Percentiles rank a stretch among this genome's conserved stretches.
Conservation (phyloP, 352 stramenopile species). For the Globisporangium irregulare region DNA sequence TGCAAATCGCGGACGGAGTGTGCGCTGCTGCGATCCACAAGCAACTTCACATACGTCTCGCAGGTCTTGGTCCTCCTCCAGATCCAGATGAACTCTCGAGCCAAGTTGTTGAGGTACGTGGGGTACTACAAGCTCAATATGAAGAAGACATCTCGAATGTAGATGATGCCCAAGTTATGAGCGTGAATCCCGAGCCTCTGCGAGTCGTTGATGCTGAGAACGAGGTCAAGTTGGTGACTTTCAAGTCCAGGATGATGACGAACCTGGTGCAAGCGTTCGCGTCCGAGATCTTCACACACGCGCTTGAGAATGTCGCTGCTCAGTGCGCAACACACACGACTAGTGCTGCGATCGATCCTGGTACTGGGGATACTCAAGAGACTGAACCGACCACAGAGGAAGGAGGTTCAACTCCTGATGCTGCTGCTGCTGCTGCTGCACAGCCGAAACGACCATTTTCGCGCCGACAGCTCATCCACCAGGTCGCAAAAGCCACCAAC, state of each 20-base stretch:
- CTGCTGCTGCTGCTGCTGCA: neutral
- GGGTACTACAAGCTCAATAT: neutral
- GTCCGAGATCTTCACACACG: neutral
- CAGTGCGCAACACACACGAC: neutral
- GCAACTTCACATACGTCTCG: neutral
- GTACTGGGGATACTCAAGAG: neutral
- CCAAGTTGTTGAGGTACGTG: neutral
- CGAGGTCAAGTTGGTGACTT: neutral
- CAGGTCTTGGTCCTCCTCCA: neutral
- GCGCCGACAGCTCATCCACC: slow-evolving; percentile 13
- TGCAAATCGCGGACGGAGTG: slow-evolving; percentile 4
- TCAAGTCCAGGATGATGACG: neutral
- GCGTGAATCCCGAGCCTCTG: neutral
- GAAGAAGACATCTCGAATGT: neutral
- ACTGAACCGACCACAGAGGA: neutral
- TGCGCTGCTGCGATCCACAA: neutral
- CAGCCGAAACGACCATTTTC: slow-evolving; percentile 2
- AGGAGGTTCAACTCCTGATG: neutral
- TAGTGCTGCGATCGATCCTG: neutral
- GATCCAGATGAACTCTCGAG: neutral
- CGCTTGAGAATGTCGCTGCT: neutral
- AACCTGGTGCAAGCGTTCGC: neutral
- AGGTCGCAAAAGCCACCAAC: slow-evolving; percentile 22
- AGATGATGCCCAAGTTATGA: neutral
- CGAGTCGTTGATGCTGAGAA: neutral